Evolutionary conservation across 345 rosid species (phyloP).

Genomic region (Alliaria petiolata): DNA sequence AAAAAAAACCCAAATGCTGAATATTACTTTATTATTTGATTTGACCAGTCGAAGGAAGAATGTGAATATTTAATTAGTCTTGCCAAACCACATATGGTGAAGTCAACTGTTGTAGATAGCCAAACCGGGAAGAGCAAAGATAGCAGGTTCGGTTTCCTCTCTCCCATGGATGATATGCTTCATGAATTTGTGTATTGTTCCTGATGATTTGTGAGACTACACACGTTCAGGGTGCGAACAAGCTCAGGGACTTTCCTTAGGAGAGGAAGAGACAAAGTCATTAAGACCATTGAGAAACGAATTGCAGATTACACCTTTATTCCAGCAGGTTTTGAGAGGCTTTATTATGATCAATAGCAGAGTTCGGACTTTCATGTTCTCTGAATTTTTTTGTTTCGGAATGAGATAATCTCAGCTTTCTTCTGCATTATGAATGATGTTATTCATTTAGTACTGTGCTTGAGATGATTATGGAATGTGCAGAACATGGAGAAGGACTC

Average conservation of each 20-base stretch:
- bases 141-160: constrained; percentile 57
- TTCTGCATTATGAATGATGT: background rate
- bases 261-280: constrained; percentile 68
- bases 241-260: constrained; percentile 86
- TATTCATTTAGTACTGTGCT: background rate
- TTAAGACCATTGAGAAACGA: constrained; percentile 68
- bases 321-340: constrained; percentile 63
- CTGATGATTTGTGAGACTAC: constrained; percentile 6
- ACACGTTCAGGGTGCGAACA: constrained; percentile 68
- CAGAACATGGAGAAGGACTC: constrained; percentile 95
- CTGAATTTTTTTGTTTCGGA: too few species aligned
- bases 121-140: constrained; percentile 79
- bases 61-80: constrained; percentile 79
- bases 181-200: constrained; percentile 4
- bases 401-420: background rate
- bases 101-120: constrained; percentile 89
- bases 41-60: constrained; percentile 76
- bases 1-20: background rate
- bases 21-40: background rate
- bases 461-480: constrained; percentile 5
- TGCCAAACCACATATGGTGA: constrained; percentile 80
- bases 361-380: background rate
- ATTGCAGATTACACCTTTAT: constrained; percentile 83
- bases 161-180: background rate
- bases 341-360: background rate